A percentile compares a stretch with the other conserved stretches of the same genome.
Conservation (phyloP, 2,329 filamentous ascomycete genomes). For the Camillea tinctor region DNA sequence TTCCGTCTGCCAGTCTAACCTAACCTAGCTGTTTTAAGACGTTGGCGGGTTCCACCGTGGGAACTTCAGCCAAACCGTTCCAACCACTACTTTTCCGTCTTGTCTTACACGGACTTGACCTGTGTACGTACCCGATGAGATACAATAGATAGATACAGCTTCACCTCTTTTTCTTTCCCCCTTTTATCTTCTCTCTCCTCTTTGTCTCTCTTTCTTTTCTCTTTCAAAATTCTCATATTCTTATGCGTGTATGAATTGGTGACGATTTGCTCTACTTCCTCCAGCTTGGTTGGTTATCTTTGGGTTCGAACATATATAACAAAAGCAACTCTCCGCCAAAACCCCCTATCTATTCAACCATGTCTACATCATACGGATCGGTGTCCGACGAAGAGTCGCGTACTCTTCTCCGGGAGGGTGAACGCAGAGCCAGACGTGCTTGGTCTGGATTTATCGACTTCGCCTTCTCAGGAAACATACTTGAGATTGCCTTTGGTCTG, state of each 20-base stretch:
- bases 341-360: not conserved
- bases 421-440: conserved; percentile 47
- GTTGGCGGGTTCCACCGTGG: not conserved
- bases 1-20: too few species aligned
- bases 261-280: too few species aligned
- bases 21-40: not conserved
- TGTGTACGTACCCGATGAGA: too few species aligned
- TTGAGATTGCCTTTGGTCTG: conserved; percentile 72
- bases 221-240: not conserved
- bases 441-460: conserved; percentile 70
- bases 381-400: conserved; percentile 35
- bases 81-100: not conserved
- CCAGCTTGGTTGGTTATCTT: too few species aligned
- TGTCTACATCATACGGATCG: conserved; percentile 10
- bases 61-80: too few species aligned
- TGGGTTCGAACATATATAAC: not conserved
- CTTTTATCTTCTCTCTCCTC: not conserved
- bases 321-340: not conserved
- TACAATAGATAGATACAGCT: not conserved
- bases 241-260: too few species aligned
- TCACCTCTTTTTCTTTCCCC: not conserved
- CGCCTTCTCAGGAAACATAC: conserved; percentile 70
- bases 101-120: not conserved
- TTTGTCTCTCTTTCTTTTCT: not conserved
- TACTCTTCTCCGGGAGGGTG: conserved; percentile 47